Conservation (phyloP, 2,329 filamentous ascomycete species). For the Penicillium rolfsii region DNA sequence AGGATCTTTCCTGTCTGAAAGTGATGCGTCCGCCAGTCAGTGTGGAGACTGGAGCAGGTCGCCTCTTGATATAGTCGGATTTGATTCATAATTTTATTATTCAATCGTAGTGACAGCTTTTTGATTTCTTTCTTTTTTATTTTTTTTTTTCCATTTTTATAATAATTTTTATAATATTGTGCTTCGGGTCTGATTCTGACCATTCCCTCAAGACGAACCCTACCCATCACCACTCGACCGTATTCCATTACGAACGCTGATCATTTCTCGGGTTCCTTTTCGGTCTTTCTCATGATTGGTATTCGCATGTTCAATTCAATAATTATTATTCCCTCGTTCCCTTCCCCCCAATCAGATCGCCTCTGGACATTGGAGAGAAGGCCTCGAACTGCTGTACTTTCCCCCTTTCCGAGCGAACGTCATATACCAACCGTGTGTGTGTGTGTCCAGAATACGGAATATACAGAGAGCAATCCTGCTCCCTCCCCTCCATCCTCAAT, state of each 20-base stretch:
- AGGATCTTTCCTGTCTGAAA: constrained; percentile 3
- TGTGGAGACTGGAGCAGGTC: not conserved
- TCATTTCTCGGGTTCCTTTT: not conserved
- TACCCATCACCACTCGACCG: not conserved
- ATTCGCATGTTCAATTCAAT: not conserved
- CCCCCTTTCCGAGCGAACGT: constrained; percentile 2
- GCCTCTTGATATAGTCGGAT: not conserved
- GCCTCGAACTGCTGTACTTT: not conserved
- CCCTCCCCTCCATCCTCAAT: not conserved
- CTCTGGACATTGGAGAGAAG: not conserved
- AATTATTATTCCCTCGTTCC: not conserved
- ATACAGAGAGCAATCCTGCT: not conserved
- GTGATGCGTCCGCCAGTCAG: not conserved
- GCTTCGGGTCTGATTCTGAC: not conserved
- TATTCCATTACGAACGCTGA: not conserved
- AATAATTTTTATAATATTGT: not conserved
- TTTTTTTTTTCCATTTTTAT: not conserved
- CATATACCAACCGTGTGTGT: not conserved
- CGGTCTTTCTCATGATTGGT: not conserved
- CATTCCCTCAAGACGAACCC: not conserved
- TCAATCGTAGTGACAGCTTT: not conserved
- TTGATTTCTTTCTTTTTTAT: not conserved
- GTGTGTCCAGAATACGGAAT: too few species aligned
- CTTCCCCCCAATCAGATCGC: not conserved
- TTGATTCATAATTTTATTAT: not conserved